A percentile compares a stretch with the other conserved stretches of the same genome.
These are phyloP conservation scores for Fraxinus baroniana DNA, from an alignment of 305 asterid genomes.

Conservation along the genomic window DNA sequence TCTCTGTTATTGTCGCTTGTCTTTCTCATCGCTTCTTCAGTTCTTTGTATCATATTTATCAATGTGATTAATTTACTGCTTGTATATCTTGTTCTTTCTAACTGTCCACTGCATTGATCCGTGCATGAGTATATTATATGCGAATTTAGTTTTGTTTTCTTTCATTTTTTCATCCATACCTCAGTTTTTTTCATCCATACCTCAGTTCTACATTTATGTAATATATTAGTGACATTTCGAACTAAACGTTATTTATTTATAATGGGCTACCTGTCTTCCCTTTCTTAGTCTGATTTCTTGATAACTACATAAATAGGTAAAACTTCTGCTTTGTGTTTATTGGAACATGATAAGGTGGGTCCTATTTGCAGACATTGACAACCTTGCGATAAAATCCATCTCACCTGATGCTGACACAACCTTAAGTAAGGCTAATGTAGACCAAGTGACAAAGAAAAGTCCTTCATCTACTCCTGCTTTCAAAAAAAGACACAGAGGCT, in stretches of 20 bases:
- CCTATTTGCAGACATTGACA: slow-evolving; percentile 45
- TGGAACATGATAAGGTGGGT: slow-evolving; percentile 2
- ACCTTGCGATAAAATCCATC: slow-evolving; percentile 33
- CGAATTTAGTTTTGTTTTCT: not conserved
- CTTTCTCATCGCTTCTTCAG: not conserved
- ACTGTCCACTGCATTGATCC: not conserved
- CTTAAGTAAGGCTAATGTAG: slow-evolving; percentile 39
- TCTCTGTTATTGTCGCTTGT: not conserved
- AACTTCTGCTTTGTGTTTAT: not conserved
- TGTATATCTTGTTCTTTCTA: not conserved
- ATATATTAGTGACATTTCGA: not conserved
- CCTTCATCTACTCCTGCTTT: slow-evolving; percentile 86
- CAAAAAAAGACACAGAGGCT: slow-evolving; percentile 88
- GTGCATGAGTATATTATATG: not conserved
- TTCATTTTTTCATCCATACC: not conserved
- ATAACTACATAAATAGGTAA: not conserved
- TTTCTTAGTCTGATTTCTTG: not conserved
- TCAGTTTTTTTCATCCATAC: not conserved
- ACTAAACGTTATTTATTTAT: not conserved
- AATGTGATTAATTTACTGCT: not conserved
- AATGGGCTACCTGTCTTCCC: not conserved
- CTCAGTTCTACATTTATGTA: not conserved
- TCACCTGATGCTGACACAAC: slow-evolving; percentile 36
- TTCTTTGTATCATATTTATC: not conserved
- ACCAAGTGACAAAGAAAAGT: slow-evolving; percentile 56